Base-by-base conservation (phyloP, 1,139 yeast genomes). In the Tardiomyces blankii region DNA sequence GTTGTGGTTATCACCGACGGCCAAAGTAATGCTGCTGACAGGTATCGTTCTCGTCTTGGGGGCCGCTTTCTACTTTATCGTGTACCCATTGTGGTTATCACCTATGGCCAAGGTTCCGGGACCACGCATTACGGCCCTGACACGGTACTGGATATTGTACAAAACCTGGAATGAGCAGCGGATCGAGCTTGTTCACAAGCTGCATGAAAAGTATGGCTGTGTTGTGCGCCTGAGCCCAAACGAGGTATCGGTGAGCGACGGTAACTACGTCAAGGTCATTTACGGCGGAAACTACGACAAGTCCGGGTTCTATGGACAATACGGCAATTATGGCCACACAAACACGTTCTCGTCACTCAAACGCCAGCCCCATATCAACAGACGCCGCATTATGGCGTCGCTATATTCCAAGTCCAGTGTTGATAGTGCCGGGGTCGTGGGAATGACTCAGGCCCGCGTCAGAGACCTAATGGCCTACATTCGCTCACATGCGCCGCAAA, bases 261-360 rank as follows among this genome's bases (percentile, higher is more conserved):
- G 71, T 7, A 69, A 70, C 40, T 74, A 68, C 50, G 55, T 80
- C 43, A 75, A 72, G 53, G 79, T 77, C 39, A 72, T 82, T 19
- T 82, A 82, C 58, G 63, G 74, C 40, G 68, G 64, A 44, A 80
- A 80, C 58, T 72, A 74, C 57, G 82, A 82, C 51, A 81, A 80
- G 59, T 65, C 80, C 0, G 55, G 60, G 7, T 82, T 80, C 60
- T 82, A 82, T 57, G 75, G 73, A 23, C 78, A 80, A 53, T 82
- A 80, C 58, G 69, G 73, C 21, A 77, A 78, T 55, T 83, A 76
- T 54, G 81, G 77, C 14, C 64, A 68, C 40, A 68, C 67, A 42
- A 80, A 81, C 59, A 76, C 82, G 42, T 82, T 82, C 59, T 73
- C 83, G 1, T 67, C 75, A 7, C 62, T 77, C 41, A 73, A 68